Percentiles rank a stretch among this genome's conserved stretches.
Evolutionary conservation across 768 basidiomycete genomes (phyloP).

Genomic region (Candolleomyces efflorescens): DNA sequence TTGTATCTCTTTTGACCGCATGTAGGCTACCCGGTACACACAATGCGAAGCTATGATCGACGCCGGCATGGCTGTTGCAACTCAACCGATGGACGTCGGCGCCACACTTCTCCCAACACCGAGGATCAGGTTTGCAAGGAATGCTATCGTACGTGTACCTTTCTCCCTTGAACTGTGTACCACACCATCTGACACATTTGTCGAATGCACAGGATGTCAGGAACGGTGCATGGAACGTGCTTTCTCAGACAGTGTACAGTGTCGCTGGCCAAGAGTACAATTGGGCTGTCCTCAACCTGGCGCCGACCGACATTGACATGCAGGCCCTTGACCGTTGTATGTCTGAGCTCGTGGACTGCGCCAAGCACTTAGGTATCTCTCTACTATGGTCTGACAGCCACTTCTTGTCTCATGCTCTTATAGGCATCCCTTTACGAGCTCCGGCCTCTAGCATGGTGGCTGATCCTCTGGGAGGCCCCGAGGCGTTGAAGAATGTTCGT

Average conservation of each 20-base stretch:
- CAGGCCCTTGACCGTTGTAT: too few relatives aligned
- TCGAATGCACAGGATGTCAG: background rate
- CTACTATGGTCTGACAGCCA: too few relatives aligned
- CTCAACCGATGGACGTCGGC: background rate
- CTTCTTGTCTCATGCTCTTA: too few relatives aligned
- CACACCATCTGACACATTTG: too few relatives aligned
- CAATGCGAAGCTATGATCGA: background rate
- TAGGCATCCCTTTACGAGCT: too few relatives aligned
- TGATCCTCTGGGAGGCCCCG: too few relatives aligned
- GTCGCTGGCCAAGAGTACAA: background rate
- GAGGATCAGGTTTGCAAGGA: background rate
- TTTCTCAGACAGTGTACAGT: background rate
- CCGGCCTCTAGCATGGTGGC: too few relatives aligned
- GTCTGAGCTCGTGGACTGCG: too few relatives aligned
- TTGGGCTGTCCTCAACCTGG: background rate
- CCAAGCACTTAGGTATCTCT: too few relatives aligned
- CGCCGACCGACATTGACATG: background rate
- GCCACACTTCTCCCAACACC: background rate
- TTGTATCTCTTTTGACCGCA: too few relatives aligned
- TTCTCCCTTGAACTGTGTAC: too few relatives aligned
- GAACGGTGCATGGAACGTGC: conserved; percentile 14
- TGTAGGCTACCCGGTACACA: background rate
- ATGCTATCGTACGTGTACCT: background rate
- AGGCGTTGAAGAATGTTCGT: too few relatives aligned
- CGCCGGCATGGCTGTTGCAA: background rate